Base-by-base conservation (phyloP, 225 moss, liverwort and hornwort genomes). In the Physcomitrellopsis africana region DNA sequence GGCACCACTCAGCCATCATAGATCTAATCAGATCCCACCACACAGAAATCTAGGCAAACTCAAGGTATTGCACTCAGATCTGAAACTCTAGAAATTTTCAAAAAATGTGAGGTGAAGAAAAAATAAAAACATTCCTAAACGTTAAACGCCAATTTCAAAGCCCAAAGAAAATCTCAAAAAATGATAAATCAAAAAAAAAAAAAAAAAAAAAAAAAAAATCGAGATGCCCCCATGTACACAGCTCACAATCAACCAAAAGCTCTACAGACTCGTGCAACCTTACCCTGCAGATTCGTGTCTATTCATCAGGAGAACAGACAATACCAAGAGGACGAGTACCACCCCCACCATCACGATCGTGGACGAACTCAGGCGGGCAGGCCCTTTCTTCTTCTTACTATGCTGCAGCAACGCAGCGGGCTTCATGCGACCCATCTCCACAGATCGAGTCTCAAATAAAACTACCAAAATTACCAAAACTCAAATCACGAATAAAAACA, bases 331-430 rank as follows among this genome's bases (percentile, higher is more conserved):
- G 70, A 92, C 75, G 55, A 85, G 15, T 20, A 91, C 55, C 6
- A 88, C 76, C 41, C 79, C 80, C 56, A 84, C 89, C 27, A 78
- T 88, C 15, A 86, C 91, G 60, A 96, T 80, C 8, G 86, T 86
- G 23, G 84, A 48, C 2, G 82, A 65, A 55, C 86, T 92, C 64
- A 89, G 60, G 72, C 89, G 89, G 45, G 81, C 76, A 14, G 96
- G 94, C 2, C 73, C 89, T 61, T 96, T 96, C 85, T 91, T 91
- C 72, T 78, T 90, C 83, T 92, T 92, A 72, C 96, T 96, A 64
- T 92, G 96, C 76, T 86, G 87, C 70, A 96, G 51, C 85, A 96
- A 75, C 47, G 86, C 90, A 65, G 86, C 91, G 13, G 94, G 94
- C 75, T 94, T 96, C 72, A 94, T 89, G 74, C 89, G 90, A 47